Conservation (phyloP, 1,284 basidiomycete species). For the Cutaneotrichosporon sp. region DNA sequence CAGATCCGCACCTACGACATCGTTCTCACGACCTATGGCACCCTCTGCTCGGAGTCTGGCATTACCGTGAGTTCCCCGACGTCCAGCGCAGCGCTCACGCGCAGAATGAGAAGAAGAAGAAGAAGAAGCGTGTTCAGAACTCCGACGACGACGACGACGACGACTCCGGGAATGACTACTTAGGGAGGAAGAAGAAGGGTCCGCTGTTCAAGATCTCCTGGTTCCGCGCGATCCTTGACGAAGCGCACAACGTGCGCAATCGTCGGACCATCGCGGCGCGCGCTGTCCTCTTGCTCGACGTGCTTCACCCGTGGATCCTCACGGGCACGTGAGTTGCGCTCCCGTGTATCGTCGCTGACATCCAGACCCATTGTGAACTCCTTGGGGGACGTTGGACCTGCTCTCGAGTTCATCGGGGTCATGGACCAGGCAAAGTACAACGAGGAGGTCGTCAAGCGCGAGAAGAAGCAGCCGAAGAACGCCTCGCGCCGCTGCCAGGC, state of each 20-base stretch:
- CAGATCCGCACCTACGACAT: conserved; percentile 44
- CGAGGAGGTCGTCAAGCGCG: conserved; percentile 29
- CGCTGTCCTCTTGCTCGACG: conserved; percentile 38
- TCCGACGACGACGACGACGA: too few relatives aligned
- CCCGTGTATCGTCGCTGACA: not conserved
- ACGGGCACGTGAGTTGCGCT: conserved; percentile 38
- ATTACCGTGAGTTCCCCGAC: too few relatives aligned
- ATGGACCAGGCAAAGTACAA: conserved; percentile 41
- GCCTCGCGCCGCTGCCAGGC: conserved; percentile 48
- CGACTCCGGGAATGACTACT: conserved; percentile 24
- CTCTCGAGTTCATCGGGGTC: conserved; percentile 40
- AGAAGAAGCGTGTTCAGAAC: conserved; percentile 15
- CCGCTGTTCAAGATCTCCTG: conserved; percentile 45
- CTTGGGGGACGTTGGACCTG: conserved; percentile 24
- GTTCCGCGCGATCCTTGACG: conserved; percentile 55
- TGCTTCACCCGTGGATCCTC: conserved; percentile 44
- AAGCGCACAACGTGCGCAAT: conserved; percentile 52
- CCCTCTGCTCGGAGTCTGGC: too few relatives aligned
- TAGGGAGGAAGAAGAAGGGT: conserved; percentile 23
- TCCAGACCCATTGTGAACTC: conserved; percentile 35
- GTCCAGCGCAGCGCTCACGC: too few relatives aligned
- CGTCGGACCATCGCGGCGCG: conserved; percentile 40
- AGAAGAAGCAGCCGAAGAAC: conserved; percentile 40
- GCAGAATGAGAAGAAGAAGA: conserved; percentile 23
- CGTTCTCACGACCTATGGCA: conserved; percentile 52